Evolutionary conservation across 2,329 filamentous ascomycete genomes (phyloP), one percentile per base, ranked within the genome.

Genomic region (Microcyclosporella mali): DNA sequence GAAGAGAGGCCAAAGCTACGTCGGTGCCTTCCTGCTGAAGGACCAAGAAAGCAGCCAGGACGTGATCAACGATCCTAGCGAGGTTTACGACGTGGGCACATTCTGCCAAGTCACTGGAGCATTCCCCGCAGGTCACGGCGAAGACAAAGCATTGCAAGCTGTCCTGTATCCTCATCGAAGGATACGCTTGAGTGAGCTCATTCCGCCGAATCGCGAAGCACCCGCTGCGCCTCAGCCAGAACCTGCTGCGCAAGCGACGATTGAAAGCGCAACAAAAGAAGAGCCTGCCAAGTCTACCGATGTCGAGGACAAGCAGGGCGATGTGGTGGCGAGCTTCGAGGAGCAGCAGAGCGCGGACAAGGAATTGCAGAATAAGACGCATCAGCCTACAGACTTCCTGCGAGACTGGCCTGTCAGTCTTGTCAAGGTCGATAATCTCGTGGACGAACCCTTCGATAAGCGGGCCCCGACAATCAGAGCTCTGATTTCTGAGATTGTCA

Each of bases 21-120:
- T 98, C 31, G 92, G 92, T 50, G 90, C 89, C 2, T 98, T 98
- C 68, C 67, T 98, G 59, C 88, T 97, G 72, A 97, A 97, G 67
- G 89, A 98, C 61, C 90, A 95, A 61, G 85, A 88, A 50, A 85
- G 86, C 50, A 92, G 97, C 63, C 86, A 88, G 61, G 94, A 98
- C 65, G 79, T 94, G 37, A 97, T 98, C 62, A 85, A 90, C 52
- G 89, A 83, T 52, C 73, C 84, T 19, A 84, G 89, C 49, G 92
- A 98, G 58, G 90, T 98, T 21, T 86, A 98, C 66, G 88, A 95
- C 55, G 86, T 94, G 12, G 92, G 92, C 49, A 92, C 95, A 1
- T 98, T 98, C 64, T 94, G 92, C 36, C 92, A 98, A 63, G 89
- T 98, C 52, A 98, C 92, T 1, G 95, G 90, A 61, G 87, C 88